These are phyloP conservation scores for Thuidium tamariscinum DNA, from an alignment of 225 moss, liverwort and hornwort genomes.

Conservation along the genomic window DNA sequence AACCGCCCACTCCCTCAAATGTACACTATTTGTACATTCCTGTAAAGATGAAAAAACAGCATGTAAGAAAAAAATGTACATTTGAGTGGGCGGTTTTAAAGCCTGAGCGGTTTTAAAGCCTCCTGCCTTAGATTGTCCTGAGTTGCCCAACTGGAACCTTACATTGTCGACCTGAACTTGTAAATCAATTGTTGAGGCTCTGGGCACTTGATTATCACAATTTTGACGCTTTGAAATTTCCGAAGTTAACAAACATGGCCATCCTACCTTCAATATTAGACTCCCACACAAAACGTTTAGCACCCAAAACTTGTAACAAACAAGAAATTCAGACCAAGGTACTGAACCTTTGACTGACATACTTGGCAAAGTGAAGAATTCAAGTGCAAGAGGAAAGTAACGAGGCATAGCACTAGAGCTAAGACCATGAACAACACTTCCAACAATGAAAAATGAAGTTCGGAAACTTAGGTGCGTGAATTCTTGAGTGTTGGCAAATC, in stretches of 20 bases:
- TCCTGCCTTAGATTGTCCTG: background rate
- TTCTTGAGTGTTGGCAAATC: background rate
- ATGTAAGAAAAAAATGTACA: no score
- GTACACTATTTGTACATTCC: no score
- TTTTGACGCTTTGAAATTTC: background rate
- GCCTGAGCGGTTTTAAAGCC: no score
- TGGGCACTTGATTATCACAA: background rate
- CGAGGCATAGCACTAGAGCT: background rate
- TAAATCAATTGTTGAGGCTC: background rate
- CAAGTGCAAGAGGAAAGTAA: background rate
- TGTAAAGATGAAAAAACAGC: no score
- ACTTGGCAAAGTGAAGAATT: background rate
- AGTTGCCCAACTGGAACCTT: background rate
- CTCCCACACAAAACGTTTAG: background rate
- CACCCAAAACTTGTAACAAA: background rate
- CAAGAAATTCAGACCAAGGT: background rate
- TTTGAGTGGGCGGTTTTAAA: no score
- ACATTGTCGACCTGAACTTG: background rate
- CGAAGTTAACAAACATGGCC: background rate
- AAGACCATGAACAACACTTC: background rate
- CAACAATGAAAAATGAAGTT: background rate
- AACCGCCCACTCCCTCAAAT: no score
- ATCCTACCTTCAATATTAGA: background rate
- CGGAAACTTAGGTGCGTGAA: background rate
- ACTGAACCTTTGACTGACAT: background rate